These are phyloP conservation scores for Populus hybrid DNA, from an alignment of 441 rosid genomes.

Conservation along the genomic window DNA sequence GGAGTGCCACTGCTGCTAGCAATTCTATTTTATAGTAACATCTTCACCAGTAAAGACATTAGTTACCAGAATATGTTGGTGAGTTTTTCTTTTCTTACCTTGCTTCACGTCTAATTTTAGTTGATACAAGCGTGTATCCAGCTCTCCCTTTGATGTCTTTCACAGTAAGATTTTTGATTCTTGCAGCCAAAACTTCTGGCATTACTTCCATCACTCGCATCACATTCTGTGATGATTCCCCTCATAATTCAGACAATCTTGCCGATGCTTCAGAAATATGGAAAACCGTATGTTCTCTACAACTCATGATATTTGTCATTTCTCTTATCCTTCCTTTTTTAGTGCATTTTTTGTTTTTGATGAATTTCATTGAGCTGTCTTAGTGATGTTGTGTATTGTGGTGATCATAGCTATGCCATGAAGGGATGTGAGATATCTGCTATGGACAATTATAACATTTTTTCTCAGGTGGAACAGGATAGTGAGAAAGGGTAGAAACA, in stretches of 20 bases:
- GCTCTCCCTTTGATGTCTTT: slow-evolving; percentile 16
- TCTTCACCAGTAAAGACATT: slow-evolving; percentile 55
- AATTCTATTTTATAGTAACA: slow-evolving; percentile 69
- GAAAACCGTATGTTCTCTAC: slow-evolving; percentile 56
- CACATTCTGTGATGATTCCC: slow-evolving; percentile 80
- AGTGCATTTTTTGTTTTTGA: neutral
- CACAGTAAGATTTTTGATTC: slow-evolving; percentile 7
- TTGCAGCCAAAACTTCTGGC: slow-evolving; percentile 81
- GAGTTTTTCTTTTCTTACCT: slow-evolving; percentile 32
- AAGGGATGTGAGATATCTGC: neutral
- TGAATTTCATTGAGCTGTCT: neutral
- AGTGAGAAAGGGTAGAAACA: no score
- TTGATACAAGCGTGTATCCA: slow-evolving; percentile 11
- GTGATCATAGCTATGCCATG: neutral
- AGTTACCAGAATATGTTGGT: slow-evolving; percentile 50
- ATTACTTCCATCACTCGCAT: slow-evolving; percentile 86
- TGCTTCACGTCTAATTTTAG: slow-evolving; percentile 10
- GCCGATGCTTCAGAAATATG: slow-evolving; percentile 79
- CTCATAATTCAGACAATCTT: slow-evolving; percentile 75
- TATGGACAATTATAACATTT: neutral
- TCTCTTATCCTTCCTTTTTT: slow-evolving; percentile 10
- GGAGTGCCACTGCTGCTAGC: slow-evolving; percentile 74
- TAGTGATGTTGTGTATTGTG: neutral
- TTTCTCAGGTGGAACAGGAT: neutral
- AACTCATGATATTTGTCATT: slow-evolving; percentile 9